phyloP scores from a whole-genome alignment of 495 filamentous ascomycete species.

The Penicillium steckii region DNA sequence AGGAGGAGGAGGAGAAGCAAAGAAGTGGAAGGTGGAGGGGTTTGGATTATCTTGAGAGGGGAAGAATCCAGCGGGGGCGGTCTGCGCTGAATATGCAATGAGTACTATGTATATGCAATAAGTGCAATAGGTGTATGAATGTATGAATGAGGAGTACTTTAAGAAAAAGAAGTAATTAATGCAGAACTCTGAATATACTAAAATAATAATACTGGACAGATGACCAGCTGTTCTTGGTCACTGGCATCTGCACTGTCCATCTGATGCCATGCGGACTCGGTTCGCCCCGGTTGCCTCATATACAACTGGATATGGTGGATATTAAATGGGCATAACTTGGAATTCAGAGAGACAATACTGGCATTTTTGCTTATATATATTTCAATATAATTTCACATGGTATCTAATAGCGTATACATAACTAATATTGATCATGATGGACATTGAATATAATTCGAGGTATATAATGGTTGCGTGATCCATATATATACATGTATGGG shows the following conservation, averaged over 20 bases:
- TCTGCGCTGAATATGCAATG: neutral
- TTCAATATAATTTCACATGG: no score
- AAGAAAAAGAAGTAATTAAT: no score
- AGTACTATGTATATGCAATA: no score
- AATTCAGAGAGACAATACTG: neutral
- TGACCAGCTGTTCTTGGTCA: neutral
- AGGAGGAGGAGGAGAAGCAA: conserved; percentile 14
- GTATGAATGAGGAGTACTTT: neutral
- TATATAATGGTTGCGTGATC: no score
- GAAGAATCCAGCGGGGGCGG: conserved; percentile 5
- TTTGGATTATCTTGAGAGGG: no score
- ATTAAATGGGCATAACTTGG: neutral
- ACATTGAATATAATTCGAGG: no score
- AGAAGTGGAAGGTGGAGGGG: conserved; percentile 14
- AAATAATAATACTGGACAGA: no score
- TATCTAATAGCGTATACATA: no score
- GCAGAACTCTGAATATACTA: no score
- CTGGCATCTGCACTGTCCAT: conserved; percentile 17
- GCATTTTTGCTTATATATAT: no score
- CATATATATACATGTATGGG: no score
- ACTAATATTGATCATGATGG: no score
- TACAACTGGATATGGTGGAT: conserved; percentile 2
- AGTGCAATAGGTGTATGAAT: neutral
- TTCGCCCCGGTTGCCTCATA: conserved; percentile 29
- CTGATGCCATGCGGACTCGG: conserved; percentile 16